Base-by-base conservation (phyloP, 805 yeast genomes). In the Ogataea trehalophila region DNA sequence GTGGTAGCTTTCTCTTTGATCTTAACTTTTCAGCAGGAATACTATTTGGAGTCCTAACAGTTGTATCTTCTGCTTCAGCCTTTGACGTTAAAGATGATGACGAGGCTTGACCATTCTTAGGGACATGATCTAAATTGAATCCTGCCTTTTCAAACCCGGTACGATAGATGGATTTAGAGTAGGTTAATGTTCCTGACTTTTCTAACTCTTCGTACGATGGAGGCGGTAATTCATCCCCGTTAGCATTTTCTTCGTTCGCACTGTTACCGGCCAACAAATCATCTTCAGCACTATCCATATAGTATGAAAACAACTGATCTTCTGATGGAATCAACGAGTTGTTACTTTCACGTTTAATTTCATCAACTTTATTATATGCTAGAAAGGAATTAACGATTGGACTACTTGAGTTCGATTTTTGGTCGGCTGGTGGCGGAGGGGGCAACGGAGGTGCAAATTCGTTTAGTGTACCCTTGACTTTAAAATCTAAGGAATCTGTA, bases 141-240 rank as follows among this genome's bases (percentile, higher is more conserved):
- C 70, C 70, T 1, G 69, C 69, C 48, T 66, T 66, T 49, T 66
- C 70, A 48, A 65, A 65, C 8, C 68, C 68, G 2, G 69, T 61
- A 29, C 69, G 52, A 47, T 66, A 66, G 44, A 66, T 66, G 5
- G 70, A 65, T 45, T 56, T 51, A 7, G 68, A 58, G 41, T 65
- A 65, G 5, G 66, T 62, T 39, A 65, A 48, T 15, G 56, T 53
- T n/a, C 69, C 69, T 0, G 67, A 59, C 37, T 63, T 59, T 44
- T 65, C 70, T 8, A 65, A 41, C 43, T 65, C 69, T 46, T 63
- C 67, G 42, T 62, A 63, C 1, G 66, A 62, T 6, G 67, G 68
- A 3, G 68, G 67, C 4, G 62, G 65, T 33, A 56, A 60, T 7
- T 49, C 57, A 9, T 49, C 31, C 7, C 11, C 9, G 31, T 26